Conservation (phyloP, 495 filamentous ascomycete species). For the Melanomma pulvis-pyrius region DNA sequence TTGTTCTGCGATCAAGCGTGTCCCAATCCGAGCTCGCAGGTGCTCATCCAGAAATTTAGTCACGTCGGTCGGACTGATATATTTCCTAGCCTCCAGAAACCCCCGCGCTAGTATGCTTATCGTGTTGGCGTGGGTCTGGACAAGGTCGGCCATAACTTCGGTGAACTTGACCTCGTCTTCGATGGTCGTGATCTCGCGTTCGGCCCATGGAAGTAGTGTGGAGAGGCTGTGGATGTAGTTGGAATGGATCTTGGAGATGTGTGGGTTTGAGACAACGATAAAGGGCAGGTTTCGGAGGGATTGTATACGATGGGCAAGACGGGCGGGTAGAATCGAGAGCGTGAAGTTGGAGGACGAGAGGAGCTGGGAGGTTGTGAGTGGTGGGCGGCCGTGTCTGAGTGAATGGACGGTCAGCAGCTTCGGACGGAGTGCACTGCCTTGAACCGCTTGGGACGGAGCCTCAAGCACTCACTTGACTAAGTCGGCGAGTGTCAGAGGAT, state of each 20-base stretch:
- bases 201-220: conserved; percentile 81
- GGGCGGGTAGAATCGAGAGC: conserved; percentile 84
- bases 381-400: conserved; percentile 82
- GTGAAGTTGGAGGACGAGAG: conserved; percentile 93
- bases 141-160: conserved; percentile 86
- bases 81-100: conserved; percentile 87
- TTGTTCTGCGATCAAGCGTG: conserved; percentile 91
- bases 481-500: conserved; percentile 82
- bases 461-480: conserved; percentile 72
- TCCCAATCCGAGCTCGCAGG: conserved; percentile 90
- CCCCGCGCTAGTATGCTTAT: conserved; percentile 90
- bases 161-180: conserved; percentile 91
- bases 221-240: conserved; percentile 93
- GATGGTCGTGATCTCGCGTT: conserved; percentile 73
- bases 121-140: conserved; percentile 89
- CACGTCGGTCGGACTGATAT: conserved; percentile 77
- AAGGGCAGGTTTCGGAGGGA: conserved; percentile 90
- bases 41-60: conserved; percentile 93
- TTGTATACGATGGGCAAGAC: conserved; percentile 93
- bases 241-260: conserved; percentile 87
- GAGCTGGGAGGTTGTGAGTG: conserved; percentile 75
- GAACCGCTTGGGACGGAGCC: neutral
- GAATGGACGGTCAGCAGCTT: conserved; percentile 7
- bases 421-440: neutral
- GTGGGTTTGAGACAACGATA: conserved; percentile 95